A percentile compares a stretch with the other conserved stretches of the same genome.
phyloP scores from a whole-genome alignment of 1,139 yeast species.

The Diutina neorugosa region DNA sequence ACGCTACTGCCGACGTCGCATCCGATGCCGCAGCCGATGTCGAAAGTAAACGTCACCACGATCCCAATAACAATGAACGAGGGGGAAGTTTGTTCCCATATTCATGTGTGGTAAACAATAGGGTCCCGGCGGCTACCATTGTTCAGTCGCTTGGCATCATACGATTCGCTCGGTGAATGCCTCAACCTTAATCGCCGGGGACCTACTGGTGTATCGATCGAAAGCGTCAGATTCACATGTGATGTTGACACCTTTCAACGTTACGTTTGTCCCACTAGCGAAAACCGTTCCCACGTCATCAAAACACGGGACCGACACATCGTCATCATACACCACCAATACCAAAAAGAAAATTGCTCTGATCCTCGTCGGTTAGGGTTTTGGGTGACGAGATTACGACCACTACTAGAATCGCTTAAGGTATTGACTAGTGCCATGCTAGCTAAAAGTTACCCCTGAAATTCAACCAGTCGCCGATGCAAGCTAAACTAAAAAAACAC shows the following conservation, averaged over 20 bases:
- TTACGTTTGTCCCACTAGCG: background rate
- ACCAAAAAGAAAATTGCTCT: no score
- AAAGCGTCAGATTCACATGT: background rate
- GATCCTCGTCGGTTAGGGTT: no score
- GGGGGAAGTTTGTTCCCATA: no score
- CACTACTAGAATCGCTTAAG: no score
- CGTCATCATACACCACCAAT: no score
- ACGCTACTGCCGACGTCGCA: no score
- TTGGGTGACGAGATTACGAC: no score
- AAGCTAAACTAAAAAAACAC: background rate
- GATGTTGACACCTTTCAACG: background rate
- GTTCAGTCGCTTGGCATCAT: background rate
- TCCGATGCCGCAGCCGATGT: no score
- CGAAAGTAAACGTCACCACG: no score
- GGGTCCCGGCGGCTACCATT: background rate
- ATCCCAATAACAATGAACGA: no score
- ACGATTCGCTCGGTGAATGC: background rate
- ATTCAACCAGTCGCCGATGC: background rate
- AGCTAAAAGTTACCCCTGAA: background rate
- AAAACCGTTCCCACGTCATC: background rate
- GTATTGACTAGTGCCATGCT: no score
- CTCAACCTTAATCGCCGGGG: background rate
- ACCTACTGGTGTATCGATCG: background rate
- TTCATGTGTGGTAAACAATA: no score
- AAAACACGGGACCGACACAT: background rate